These are phyloP conservation scores for Cladosporium sp. DNA, from an alignment of 2,329 filamentous ascomycete species.

Conservation along the genomic window DNA sequence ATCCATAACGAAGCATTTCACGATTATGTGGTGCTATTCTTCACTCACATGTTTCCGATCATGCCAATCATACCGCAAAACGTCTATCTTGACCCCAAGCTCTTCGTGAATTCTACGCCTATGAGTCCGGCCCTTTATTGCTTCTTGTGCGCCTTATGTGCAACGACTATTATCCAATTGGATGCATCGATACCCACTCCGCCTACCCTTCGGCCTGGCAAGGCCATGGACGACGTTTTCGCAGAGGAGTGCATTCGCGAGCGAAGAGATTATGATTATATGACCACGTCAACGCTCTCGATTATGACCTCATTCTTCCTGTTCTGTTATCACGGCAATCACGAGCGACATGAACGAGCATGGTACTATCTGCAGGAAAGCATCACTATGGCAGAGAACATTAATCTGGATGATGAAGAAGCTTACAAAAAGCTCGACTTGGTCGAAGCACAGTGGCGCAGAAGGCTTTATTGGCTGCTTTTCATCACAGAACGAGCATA, in stretches of 20 bases:
- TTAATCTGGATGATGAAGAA: slow-evolving; percentile 38
- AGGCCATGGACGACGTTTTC: slow-evolving; percentile 34
- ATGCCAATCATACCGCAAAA: slow-evolving; percentile 39
- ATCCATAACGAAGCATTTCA: slow-evolving; percentile 32
- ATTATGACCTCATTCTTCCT: slow-evolving; percentile 40
- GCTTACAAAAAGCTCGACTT: slow-evolving; percentile 35
- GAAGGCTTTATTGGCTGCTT: slow-evolving; percentile 39
- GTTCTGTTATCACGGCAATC: slow-evolving; percentile 39
- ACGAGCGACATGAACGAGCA: slow-evolving; percentile 35
- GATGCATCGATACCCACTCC: slow-evolving; percentile 35
- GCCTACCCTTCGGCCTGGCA: slow-evolving; percentile 28
- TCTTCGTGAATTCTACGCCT: slow-evolving; percentile 29
- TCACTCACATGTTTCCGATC: slow-evolving; percentile 38
- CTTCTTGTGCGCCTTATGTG: slow-evolving; percentile 37
- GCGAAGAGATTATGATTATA: slow-evolving; percentile 34
- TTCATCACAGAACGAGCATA: slow-evolving; percentile 41
- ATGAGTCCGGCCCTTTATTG: slow-evolving; percentile 34
- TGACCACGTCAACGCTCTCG: slow-evolving; percentile 31
- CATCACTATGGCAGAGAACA: slow-evolving; percentile 36
- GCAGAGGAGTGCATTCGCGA: slow-evolving; percentile 37
- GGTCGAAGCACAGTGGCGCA: slow-evolving; percentile 36
- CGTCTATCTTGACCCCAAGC: slow-evolving; percentile 31
- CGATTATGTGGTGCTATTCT: slow-evolving; percentile 39
- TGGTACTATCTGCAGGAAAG: slow-evolving; percentile 40
- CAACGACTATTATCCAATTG: slow-evolving; percentile 37